Evolutionary conservation across 495 filamentous ascomycete genomes (phyloP).

Genomic region (Aspergillus diversus): DNA sequence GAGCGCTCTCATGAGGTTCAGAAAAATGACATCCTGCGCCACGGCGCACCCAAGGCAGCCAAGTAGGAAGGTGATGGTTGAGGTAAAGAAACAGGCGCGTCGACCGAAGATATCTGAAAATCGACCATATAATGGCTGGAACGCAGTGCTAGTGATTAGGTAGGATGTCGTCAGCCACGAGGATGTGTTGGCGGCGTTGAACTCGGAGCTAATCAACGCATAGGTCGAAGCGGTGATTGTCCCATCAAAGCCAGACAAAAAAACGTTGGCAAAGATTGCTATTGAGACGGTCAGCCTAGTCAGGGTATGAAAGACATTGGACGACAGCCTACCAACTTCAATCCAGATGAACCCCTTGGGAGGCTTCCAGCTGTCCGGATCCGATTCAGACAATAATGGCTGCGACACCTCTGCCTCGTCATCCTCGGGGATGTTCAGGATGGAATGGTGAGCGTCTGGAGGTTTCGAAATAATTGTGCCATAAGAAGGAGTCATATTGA

Average conservation of each 20-base stretch:
- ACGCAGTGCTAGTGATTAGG: constrained; percentile 62
- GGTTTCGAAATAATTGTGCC: not conserved
- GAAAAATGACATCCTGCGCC: constrained; percentile 56
- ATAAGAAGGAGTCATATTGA: not conserved
- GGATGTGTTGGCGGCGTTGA: constrained; percentile 62
- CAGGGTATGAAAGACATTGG: not conserved
- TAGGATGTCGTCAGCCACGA: constrained; percentile 72
- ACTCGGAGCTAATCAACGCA: constrained; percentile 69
- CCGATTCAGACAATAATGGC: constrained; percentile 41
- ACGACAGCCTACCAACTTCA: constrained; percentile 41
- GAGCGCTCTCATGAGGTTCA: constrained; percentile 80
- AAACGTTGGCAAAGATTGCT: constrained; percentile 68
- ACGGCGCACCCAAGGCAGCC: constrained; percentile 53
- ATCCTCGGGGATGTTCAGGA: not conserved
- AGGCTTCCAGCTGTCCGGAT: constrained; percentile 38
- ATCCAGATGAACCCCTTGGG: constrained; percentile 50
- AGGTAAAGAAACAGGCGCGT: constrained; percentile 44
- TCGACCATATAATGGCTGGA: constrained; percentile 57
- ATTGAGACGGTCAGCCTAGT: constrained; percentile 2
- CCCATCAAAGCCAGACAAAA: constrained; percentile 66
- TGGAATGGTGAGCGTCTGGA: not conserved
- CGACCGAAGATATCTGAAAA: constrained; percentile 51
- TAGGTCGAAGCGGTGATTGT: constrained; percentile 70
- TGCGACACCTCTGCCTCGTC: constrained; percentile 33
- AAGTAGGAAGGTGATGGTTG: constrained; percentile 47